Base-by-base conservation (phyloP, 345 rosid species). In the Hypericum androsaemum region DNA sequence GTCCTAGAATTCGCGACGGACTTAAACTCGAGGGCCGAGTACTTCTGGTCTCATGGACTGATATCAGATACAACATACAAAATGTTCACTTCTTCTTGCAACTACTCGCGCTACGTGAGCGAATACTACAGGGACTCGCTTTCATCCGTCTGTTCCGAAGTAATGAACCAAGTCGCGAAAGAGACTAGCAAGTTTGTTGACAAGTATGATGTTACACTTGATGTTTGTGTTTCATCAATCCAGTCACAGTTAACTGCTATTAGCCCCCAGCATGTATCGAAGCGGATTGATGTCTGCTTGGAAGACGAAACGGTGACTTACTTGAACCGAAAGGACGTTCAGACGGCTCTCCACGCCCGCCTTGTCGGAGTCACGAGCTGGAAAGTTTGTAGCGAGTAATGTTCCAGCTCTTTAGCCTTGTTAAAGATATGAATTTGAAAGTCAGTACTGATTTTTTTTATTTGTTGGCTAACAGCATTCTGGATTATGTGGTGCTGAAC, bases 11-110 rank as follows among this genome's bases (percentile, higher is more conserved):
- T 35, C 13, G 54, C 54, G 5, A 51, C 54, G 38, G 54, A 51
- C 39, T 37, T 51, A n/a, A 51, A 51, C 41, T 51, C 54, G n/a
- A 51, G 54, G 39, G 54, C 54, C 41, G 54, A 35, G 54, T 51
- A 35, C 13, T 51, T 51, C 41, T 51, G 54, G 54, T 51, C 54
- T 35, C 54, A 51, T 36, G 54, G 54, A 10, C 41, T 51, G 41
- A 51, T 51, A 8, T 51, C 54, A 51, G 54, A 51, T 51, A 32
- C 40, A 36, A 51, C 54, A 5, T 51, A 51, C 41, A 51, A 36
- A 37, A 37, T 51, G 40, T 51, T 51, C 54, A 51, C 54, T 11
- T 51, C 41, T 7, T 11, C 41, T 6, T 51, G 54, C 38, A 51
- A 51, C 54, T 51, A 51, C 38, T 51, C 54, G 7, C 13, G 54